These are phyloP conservation scores for Cladophialophora immunda DNA, from an alignment of 2,329 filamentous ascomycete genomes.

Conservation along the genomic window DNA sequence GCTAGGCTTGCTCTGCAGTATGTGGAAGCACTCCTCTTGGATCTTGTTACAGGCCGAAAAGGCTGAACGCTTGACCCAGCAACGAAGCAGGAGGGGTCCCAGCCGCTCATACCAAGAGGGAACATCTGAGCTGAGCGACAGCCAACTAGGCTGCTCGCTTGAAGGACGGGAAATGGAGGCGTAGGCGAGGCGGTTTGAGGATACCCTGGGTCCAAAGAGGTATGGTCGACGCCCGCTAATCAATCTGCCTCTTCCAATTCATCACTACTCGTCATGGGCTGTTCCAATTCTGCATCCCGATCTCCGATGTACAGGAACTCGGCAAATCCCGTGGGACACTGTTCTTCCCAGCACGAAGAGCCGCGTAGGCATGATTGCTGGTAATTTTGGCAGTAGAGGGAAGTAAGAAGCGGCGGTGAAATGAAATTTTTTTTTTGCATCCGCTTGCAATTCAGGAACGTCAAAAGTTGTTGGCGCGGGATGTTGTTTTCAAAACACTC, in stretches of 20 bases:
- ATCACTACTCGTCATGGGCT: background rate
- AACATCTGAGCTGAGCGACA: background rate
- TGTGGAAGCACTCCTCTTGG: background rate
- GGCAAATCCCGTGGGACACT: background rate
- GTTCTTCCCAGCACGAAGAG: background rate
- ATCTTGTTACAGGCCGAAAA: background rate
- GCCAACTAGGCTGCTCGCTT: background rate
- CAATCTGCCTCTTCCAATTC: background rate
- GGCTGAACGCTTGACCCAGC: background rate
- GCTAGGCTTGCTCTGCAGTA: background rate
- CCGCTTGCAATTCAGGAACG: background rate
- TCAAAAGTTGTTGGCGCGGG: background rate
- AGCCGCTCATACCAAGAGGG: background rate
- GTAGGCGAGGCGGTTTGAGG: slow-evolving; percentile 4
- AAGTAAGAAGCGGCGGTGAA: background rate
- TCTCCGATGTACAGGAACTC: slow-evolving; percentile 1
- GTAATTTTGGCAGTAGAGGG: background rate
- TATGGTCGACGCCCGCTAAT: background rate
- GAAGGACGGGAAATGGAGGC: slow-evolving; percentile 1
- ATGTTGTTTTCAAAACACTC: background rate
- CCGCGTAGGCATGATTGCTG: background rate
- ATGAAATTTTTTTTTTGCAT: background rate
- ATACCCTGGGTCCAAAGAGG: background rate
- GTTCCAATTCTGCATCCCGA: background rate
- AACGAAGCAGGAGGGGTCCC: background rate